These are phyloP conservation scores for Leccinum colubrinum DNA, from an alignment of 1,284 basidiomycete species.

Conservation along the genomic window DNA sequence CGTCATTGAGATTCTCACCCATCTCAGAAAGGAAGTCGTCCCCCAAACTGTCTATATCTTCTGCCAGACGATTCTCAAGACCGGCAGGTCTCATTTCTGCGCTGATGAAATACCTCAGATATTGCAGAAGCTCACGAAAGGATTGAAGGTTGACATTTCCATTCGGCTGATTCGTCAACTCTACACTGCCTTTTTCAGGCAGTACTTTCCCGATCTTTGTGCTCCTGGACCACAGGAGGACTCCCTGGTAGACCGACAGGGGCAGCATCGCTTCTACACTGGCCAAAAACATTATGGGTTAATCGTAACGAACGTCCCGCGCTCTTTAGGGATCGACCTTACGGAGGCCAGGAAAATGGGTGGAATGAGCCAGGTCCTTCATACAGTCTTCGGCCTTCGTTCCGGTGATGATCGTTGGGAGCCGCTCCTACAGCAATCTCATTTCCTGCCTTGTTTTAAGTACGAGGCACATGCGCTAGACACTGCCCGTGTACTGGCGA, in stretches of 20 bases:
- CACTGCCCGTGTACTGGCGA: neutral
- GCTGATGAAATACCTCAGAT: neutral
- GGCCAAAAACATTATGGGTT: slow-evolving; percentile 1
- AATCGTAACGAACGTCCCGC: neutral
- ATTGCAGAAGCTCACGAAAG: neutral
- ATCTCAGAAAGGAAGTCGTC: neutral
- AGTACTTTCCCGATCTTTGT: slow-evolving; percentile 10
- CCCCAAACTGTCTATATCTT: slow-evolving; percentile 1
- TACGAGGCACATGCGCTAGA: neutral
- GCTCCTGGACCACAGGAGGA: neutral
- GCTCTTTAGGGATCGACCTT: slow-evolving; percentile 1
- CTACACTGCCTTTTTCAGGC: slow-evolving; percentile 6
- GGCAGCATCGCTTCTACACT: slow-evolving; percentile 3
- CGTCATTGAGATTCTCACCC: neutral
- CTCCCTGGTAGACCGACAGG: slow-evolving; percentile 4
- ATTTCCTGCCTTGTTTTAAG: neutral
- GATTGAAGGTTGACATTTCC: neutral
- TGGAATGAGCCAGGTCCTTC: slow-evolving; percentile 5
- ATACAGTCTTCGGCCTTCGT: slow-evolving; percentile 1
- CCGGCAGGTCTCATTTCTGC: neutral
- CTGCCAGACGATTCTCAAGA: neutral
- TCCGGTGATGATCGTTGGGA: too few species aligned
- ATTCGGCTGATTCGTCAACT: neutral
- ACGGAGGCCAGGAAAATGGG: slow-evolving; percentile 5
- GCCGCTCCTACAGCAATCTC: neutral